Base-by-base conservation (phyloP, 805 yeast genomes). In the Candida ficus region DNA sequence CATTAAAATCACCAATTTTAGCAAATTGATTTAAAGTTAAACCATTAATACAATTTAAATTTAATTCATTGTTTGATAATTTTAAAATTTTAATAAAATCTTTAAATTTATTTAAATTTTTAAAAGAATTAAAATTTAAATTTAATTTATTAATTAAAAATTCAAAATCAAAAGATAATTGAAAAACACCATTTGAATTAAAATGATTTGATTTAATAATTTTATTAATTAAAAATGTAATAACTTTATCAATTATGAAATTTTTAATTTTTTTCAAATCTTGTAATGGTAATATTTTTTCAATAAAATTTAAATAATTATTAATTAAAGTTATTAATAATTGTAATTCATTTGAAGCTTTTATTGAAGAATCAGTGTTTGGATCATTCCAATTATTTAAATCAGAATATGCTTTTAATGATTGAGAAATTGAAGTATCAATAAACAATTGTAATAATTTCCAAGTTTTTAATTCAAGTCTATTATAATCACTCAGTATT, bases 171-270 rank as follows among this genome's bases (percentile, higher is more conserved):
- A 53, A 26, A 10, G 49, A 35, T 7, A 66, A 42, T 41, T 67
- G 71, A 4, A 46, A 45, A 11, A 65, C 41, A 2, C 71, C 71
- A 2, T 42, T 13, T 9, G 45, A 33, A 31, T 58, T 62, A 44
- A 67, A 67, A 37, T 60, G 62, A 39, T 66, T 67, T 19, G 60
- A 43, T 41, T 66, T 66, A 23, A 67, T 50, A 25, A 66, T 60
- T 8, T 63, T 56, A 35, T 63, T 65, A 16, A 60, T 46, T 33
- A 64, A 54, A 34, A 57, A 60, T n/a, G 57, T 58, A 1, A 64
- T 54, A 23, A 64, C 43, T 7, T 52, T 45, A 10, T 46, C 50
- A 3, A 64, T 43, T 2, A 58, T 29, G 21, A 51, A 50, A 29
- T 54, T 54, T 23, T 54, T 57, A 12, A 66, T 34, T 3, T 36